A percentile compares a stretch with the other conserved stretches of the same genome.
Conservation (phyloP, 1,139 yeast species). For the Debaryomycetaceae sp. region DNA sequence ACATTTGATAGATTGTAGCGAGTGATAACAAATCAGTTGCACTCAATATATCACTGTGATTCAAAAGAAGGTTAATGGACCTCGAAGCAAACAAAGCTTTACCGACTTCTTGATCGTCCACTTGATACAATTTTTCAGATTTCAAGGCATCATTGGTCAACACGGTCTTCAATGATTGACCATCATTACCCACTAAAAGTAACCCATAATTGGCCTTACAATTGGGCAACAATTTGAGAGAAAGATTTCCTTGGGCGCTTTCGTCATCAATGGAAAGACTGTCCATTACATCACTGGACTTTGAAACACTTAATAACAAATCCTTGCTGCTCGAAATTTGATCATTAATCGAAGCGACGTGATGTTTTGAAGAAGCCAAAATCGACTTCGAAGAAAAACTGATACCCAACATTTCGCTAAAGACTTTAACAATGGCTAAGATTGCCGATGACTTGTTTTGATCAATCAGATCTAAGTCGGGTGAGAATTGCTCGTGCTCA, state of each 20-base stretch:
- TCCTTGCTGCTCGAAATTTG: conserved; percentile 23
- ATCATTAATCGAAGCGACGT: conserved; percentile 27
- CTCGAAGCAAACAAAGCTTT: conserved; percentile 15
- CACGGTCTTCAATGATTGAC: background rate
- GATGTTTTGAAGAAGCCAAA: conserved; percentile 41
- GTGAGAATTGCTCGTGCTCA: conserved; percentile 10
- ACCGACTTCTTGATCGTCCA: conserved; percentile 8
- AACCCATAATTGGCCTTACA: conserved; percentile 31
- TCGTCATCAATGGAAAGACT: conserved; percentile 14
- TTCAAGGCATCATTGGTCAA: conserved; percentile 2
- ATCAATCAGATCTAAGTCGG: conserved; percentile 21
- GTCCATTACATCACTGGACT: conserved; percentile 14
- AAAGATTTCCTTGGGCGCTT: conserved; percentile 16
- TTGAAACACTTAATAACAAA: conserved; percentile 24
- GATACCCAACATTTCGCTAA: conserved; percentile 48
- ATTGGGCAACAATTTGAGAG: conserved; percentile 22
- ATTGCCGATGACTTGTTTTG: conserved; percentile 43
- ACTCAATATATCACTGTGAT: conserved; percentile 31
- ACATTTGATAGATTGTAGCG: conserved; percentile 21
- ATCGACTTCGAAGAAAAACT: conserved; percentile 52
- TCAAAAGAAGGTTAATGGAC: conserved; percentile 23
- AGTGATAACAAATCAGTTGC: conserved; percentile 31
- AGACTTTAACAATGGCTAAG: conserved; percentile 51
- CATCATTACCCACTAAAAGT: conserved; percentile 19
- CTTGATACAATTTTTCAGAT: background rate